These are phyloP conservation scores for Forsythia suspensa DNA, from an alignment of 257 asterid species.

Conservation along the genomic window DNA sequence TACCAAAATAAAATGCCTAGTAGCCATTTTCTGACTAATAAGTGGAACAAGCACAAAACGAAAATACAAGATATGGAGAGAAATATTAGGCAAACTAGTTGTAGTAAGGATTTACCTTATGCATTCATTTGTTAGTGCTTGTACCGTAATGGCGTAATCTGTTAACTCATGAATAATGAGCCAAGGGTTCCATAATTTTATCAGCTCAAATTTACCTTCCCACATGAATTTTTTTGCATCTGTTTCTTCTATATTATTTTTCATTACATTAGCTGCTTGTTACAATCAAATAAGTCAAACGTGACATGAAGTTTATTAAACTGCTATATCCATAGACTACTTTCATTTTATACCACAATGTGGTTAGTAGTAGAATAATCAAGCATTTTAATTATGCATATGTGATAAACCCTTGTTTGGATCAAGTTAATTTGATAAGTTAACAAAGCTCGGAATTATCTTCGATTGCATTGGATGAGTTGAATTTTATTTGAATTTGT, in stretches of 20 bases:
- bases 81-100: not conserved
- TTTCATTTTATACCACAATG: not conserved
- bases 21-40: not conserved
- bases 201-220: not conserved
- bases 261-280: too few species aligned
- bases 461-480: not conserved
- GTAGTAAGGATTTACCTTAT: not conserved
- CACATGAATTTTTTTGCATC: not conserved
- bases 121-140: not conserved
- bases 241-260: too few species aligned
- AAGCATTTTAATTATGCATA: too few species aligned
- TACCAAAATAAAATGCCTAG: not conserved
- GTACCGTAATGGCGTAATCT: too few species aligned
- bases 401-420: not conserved
- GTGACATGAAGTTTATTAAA: too few species aligned
- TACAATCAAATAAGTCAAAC: too few species aligned
- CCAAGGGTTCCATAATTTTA: not conserved
- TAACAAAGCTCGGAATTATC: not conserved
- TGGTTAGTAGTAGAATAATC: too few species aligned
- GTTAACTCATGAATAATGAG: not conserved
- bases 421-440: not conserved
- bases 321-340: not conserved
- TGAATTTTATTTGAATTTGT: not conserved
- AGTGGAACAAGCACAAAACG: not conserved
- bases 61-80: not conserved